These are phyloP conservation scores for Hypoxylon perforatum DNA, from an alignment of 495 filamentous ascomycete genomes.

Conservation along the genomic window DNA sequence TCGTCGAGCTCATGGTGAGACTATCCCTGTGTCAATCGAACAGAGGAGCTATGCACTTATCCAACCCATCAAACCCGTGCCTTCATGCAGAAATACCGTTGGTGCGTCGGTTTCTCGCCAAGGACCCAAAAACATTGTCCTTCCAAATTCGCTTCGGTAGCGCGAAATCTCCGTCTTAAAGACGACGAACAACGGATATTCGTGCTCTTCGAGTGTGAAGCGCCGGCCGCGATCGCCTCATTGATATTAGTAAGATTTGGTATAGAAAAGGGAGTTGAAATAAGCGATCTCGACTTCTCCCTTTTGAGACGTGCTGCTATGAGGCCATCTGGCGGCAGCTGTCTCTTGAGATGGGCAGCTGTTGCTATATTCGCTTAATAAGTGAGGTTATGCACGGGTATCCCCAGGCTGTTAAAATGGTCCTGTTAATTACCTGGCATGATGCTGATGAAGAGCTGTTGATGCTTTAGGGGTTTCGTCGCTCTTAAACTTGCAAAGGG, in stretches of 20 bases:
- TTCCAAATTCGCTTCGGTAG: constrained; percentile 22
- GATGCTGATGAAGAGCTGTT: too few relatives aligned
- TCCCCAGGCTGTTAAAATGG: too few relatives aligned
- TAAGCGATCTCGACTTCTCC: neutral
- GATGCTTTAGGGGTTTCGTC: too few relatives aligned
- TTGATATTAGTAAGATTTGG: too few relatives aligned
- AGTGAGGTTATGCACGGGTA: too few relatives aligned
- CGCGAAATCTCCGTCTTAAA: constrained; percentile 5
- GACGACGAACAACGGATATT: neutral
- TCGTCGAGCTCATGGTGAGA: neutral
- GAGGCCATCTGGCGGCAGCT: neutral
- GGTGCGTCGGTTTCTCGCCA: constrained; percentile 24
- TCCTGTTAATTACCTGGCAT: too few relatives aligned
- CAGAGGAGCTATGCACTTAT: neutral
- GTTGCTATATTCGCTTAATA: neutral
- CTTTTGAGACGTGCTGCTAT: neutral
- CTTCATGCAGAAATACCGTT: constrained; percentile 18
- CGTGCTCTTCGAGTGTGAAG: neutral
- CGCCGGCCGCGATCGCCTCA: too few relatives aligned
- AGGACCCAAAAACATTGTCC: constrained; percentile 21
- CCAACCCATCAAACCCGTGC: constrained; percentile 24
- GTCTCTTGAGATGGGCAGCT: neutral
- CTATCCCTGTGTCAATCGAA: constrained; percentile 21
- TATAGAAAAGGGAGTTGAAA: neutral
- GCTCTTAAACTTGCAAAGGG: too few relatives aligned